Evolutionary conservation across 1,284 basidiomycete genomes (phyloP).

Genomic region (Pseudozyma sp.): DNA sequence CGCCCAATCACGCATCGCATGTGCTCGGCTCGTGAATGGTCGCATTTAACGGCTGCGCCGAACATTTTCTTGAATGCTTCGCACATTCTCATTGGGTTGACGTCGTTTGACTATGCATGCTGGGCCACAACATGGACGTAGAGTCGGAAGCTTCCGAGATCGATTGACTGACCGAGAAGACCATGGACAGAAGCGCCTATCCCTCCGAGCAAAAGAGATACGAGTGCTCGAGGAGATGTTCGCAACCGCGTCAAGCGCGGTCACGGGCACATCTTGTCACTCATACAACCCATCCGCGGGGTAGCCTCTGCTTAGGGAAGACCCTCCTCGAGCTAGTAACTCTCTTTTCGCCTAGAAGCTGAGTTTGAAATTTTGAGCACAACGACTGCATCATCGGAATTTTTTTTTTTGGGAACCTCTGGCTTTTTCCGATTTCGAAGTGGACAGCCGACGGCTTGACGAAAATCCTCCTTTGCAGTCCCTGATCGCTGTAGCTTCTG

Average conservation of each 20-base stretch:
- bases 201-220: no score
- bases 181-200: no score
- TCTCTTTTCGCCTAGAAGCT: neutral
- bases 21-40: neutral
- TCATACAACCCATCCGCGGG: no score
- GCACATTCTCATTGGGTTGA: neutral
- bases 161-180: no score
- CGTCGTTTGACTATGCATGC: neutral
- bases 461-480: neutral
- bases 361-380: neutral
- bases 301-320: no score
- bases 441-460: conserved; percentile 1
- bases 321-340: no score
- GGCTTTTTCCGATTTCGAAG: neutral
- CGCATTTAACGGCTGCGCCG: neutral
- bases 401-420: neutral
- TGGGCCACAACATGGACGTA: neutral
- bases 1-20: no score
- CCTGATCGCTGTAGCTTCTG: neutral
- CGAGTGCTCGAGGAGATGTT: no score
- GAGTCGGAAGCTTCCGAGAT: neutral
- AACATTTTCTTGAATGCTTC: no score
- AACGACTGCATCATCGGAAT: conserved; percentile 1
- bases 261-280: no score
- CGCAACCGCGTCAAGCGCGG: no score